A percentile compares a stretch with the other conserved stretches of the same genome.
Conservation (phyloP, 1,139 yeast species). For the Scheffersomyces parashehatae region DNA sequence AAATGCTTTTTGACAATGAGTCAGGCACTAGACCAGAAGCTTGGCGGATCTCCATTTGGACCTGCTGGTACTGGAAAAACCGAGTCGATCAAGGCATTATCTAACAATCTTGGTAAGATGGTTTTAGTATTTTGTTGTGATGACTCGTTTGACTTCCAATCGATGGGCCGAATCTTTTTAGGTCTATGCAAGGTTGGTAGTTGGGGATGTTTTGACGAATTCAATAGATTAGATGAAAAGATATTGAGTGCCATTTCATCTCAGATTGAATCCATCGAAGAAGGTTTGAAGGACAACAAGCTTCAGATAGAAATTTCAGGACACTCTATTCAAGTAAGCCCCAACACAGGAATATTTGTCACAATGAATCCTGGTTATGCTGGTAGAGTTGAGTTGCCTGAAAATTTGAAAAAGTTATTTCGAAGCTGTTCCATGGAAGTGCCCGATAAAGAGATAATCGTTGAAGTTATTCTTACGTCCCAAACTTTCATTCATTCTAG, state of each 20-base stretch:
- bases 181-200: slow-evolving; percentile 89
- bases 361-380: slow-evolving; percentile 92
- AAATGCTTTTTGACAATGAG: slow-evolving; percentile 69
- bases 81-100: slow-evolving; percentile 84
- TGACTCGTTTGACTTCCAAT: slow-evolving; percentile 79
- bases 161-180: slow-evolving; percentile 73
- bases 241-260: slow-evolving; percentile 86
- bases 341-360: slow-evolving; percentile 73
- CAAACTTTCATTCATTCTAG: slow-evolving; percentile 64
- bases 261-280: slow-evolving; percentile 73
- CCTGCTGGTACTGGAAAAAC: slow-evolving; percentile 99
- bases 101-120: slow-evolving; percentile 75
- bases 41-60: slow-evolving; percentile 94
- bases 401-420: slow-evolving; percentile 78
- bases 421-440: slow-evolving; percentile 71
- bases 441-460: slow-evolving; percentile 72
- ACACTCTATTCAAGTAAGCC: slow-evolving; percentile 41
- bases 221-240: slow-evolving; percentile 73
- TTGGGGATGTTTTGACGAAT: slow-evolving; percentile 98
- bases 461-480: slow-evolving; percentile 69
- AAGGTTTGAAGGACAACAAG: slow-evolving; percentile 35
- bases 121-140: slow-evolving; percentile 91
- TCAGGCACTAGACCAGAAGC: slow-evolving; percentile 68
- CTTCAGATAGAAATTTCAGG: slow-evolving; percentile 50
- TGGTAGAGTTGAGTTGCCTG: slow-evolving; percentile 83